Conservation (phyloP, 148 eudicot species). For the Amaranthus hypochondriacus region DNA sequence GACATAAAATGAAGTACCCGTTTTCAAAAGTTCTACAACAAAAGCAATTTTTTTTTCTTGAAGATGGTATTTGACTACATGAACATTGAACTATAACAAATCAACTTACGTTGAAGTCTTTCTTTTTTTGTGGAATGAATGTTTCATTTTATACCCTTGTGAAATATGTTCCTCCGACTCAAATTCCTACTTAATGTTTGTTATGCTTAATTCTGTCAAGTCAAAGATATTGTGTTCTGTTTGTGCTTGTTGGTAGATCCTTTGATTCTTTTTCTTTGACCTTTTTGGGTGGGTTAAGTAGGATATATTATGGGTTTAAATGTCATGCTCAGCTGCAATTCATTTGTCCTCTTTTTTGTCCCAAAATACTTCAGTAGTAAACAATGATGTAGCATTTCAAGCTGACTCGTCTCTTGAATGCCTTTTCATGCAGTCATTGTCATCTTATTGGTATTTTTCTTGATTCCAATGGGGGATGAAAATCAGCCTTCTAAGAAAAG, state of each 20-base stretch:
- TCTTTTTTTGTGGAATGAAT: background rate
- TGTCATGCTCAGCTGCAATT: background rate
- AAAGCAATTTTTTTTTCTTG: too few relatives aligned
- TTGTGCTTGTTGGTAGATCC: background rate
- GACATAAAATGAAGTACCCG: too few relatives aligned
- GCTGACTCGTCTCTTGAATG: constrained; percentile 14
- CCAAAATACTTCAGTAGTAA: background rate
- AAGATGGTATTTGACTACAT: too few relatives aligned
- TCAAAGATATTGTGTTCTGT: background rate
- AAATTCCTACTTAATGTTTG: background rate
- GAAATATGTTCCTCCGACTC: background rate
- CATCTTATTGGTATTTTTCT: constrained; percentile 20
- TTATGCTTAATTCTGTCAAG: background rate
- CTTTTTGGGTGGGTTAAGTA: background rate
- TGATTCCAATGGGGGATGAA: constrained; percentile 58
- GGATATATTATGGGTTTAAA: background rate
- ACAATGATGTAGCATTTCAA: background rate
- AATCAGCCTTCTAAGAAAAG: constrained; percentile 84
- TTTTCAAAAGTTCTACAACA: too few relatives aligned
- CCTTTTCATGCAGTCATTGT: constrained; percentile 28
- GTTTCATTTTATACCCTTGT: background rate
- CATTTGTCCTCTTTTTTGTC: background rate
- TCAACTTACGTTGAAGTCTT: background rate
- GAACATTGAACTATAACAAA: too few relatives aligned
- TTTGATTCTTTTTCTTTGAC: background rate